Evolutionary conservation across 371 early-diverging fungal genomes (phyloP).

Genomic region (Thermomucor indicae-seudaticae): DNA sequence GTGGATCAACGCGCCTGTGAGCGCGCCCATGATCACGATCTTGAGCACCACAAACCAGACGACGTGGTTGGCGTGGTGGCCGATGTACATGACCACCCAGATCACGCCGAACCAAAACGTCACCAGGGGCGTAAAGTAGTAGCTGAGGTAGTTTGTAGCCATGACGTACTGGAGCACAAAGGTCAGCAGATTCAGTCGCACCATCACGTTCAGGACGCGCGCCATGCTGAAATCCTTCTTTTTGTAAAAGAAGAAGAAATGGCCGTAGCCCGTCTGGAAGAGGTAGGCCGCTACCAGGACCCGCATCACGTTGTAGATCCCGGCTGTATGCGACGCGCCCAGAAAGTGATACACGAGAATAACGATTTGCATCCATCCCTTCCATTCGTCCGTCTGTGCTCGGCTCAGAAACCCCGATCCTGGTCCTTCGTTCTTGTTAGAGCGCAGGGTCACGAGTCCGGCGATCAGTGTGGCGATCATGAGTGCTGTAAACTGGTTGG

Average conservation of each 20-base stretch:
- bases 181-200: constrained; percentile 68
- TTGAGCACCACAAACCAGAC: constrained; percentile 46
- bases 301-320: constrained; percentile 68
- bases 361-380: constrained; percentile 82
- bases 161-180: constrained; percentile 61
- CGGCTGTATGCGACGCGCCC: constrained; percentile 59
- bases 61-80: constrained; percentile 38
- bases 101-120: constrained; percentile 67
- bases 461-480: constrained; percentile 29
- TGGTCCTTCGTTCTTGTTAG: constrained; percentile 34
- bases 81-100: constrained; percentile 61
- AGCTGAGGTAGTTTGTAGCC: constrained; percentile 64
- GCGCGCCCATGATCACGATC: constrained; percentile 32
- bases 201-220: constrained; percentile 58
- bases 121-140: constrained; percentile 76
- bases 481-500: constrained; percentile 37
- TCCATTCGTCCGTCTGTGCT: constrained; percentile 81
- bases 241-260: constrained; percentile 65
- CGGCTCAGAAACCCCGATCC: constrained; percentile 63
- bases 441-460: constrained; percentile 46
- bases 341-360: constrained; percentile 73
- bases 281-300: constrained; percentile 71
- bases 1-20: constrained; percentile 37
- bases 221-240: constrained; percentile 61
- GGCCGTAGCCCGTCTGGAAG: constrained; percentile 82